phyloP scores from a whole-genome alignment of 768 basidiomycete genomes.

The Psilocybe azurescens region DNA sequence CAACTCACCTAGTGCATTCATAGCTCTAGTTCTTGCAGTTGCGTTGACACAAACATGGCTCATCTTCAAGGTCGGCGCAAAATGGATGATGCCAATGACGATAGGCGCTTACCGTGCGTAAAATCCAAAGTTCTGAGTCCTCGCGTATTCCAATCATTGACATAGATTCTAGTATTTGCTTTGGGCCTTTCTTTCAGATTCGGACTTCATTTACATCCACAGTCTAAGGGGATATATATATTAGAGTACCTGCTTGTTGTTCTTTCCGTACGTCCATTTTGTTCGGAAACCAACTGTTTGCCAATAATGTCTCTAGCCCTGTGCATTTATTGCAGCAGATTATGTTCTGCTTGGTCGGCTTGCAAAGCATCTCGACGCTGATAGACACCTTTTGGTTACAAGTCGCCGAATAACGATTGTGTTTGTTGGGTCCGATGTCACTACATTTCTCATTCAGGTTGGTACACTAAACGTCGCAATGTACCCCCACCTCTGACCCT shows the following conservation, averaged over 20 bases:
- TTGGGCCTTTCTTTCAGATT: conserved; percentile 62
- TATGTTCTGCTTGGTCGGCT: conserved; percentile 74
- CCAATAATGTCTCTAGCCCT: conserved; percentile 46
- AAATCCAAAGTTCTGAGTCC: background rate
- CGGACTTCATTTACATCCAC: conserved; percentile 56
- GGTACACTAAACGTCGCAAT: no score
- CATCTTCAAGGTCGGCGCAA: conserved; percentile 50
- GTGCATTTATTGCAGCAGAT: conserved; percentile 74
- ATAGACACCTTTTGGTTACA: conserved; percentile 53
- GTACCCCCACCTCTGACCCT: background rate
- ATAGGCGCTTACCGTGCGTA: conserved; percentile 61
- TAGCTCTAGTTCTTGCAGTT: conserved; percentile 43
- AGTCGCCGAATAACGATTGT: conserved; percentile 55
- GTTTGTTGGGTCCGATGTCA: conserved; percentile 68
- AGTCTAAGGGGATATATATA: conserved; percentile 59
- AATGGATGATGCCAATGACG: conserved; percentile 67
- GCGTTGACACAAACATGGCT: conserved; percentile 50
- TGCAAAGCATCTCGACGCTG: conserved; percentile 51
- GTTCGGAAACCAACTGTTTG: background rate
- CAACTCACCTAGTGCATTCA: background rate
- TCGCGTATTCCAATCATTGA: background rate
- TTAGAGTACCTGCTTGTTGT: conserved; percentile 64
- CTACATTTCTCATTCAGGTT: conserved; percentile 72
- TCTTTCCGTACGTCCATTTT: conserved; percentile 48
- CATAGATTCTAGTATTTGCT: conserved; percentile 50